These are phyloP conservation scores for Physaria fendleri DNA, from an alignment of 345 rosid species.

Conservation along the genomic window DNA sequence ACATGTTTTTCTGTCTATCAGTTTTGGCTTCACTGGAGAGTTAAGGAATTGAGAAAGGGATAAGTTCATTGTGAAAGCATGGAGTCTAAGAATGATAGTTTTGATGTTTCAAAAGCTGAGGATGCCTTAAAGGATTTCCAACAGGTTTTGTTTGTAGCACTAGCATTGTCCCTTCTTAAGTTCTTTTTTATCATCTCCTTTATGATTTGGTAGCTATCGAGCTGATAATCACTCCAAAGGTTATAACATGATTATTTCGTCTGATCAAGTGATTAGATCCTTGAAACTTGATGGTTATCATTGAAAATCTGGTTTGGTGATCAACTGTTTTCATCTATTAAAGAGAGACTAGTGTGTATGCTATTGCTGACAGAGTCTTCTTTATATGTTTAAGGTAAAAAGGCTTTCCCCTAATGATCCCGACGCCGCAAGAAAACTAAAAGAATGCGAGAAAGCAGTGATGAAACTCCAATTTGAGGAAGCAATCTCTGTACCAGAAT, in stretches of 20 bases:
- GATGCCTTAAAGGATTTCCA: constrained; percentile 97
- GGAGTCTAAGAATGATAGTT: constrained; percentile 32
- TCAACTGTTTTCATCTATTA: not conserved
- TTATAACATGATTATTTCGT: not conserved
- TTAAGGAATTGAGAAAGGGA: not conserved
- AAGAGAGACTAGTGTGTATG: not conserved
- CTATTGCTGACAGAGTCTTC: no score
- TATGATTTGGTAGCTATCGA: not conserved
- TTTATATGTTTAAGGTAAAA: no score
- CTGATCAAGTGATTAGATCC: constrained; percentile 13
- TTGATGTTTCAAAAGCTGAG: constrained; percentile 37
- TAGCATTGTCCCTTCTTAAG: not conserved
- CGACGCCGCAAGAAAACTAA: no score
- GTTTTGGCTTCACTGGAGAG: constrained; percentile 22
- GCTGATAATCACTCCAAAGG: not conserved
- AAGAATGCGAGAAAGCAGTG: no score
- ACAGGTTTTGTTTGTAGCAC: constrained; percentile 43
- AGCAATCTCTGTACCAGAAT: no score
- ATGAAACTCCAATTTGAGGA: no score
- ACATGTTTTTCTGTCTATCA: not conserved
- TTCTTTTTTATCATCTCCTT: not conserved
- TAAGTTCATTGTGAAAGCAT: no score
- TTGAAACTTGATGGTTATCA: not conserved
- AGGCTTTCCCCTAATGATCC: no score
- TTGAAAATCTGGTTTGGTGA: not conserved